A percentile compares a stretch with the other conserved stretches of the same genome.
phyloP scores from a whole-genome alignment of 2,329 filamentous ascomycete genomes.

The Beauveria sp. region DNA sequence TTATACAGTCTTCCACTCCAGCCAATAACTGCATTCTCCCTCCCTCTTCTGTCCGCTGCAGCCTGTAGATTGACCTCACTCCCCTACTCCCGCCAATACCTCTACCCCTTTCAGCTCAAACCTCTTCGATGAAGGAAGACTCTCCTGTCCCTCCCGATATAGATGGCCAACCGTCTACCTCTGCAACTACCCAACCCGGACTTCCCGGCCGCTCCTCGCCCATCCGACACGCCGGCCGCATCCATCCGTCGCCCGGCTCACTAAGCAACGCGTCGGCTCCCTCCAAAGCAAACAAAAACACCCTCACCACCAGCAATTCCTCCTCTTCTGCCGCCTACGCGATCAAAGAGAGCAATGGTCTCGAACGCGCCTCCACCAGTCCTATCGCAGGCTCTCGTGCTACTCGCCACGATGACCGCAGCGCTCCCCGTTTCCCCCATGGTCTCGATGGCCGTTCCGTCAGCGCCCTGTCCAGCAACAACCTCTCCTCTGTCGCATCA shows the following conservation, averaged over 20 bases:
- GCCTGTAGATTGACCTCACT: not conserved
- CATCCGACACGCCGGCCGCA: conserved; percentile 22
- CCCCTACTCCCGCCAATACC: not conserved
- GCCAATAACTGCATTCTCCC: not conserved
- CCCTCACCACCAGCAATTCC: conserved; percentile 12
- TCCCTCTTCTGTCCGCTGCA: not conserved
- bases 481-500: conserved; percentile 33
- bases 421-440: conserved; percentile 15
- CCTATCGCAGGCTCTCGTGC: conserved; percentile 13
- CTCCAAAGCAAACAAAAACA: conserved; percentile 22
- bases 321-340: conserved; percentile 10
- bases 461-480: conserved; percentile 19
- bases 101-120: not conserved
- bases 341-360: conserved; percentile 11
- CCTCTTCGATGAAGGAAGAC: conserved; percentile 56
- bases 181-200: conserved; percentile 47
- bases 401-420: conserved; percentile 14
- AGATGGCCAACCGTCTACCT: conserved; percentile 48
- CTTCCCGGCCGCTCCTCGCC: conserved; percentile 27
- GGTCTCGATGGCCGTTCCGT: conserved; percentile 18
- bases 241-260: conserved; percentile 25
- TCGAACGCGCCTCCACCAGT: conserved; percentile 15
- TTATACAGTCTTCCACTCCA: not conserved
- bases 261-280: conserved; percentile 14
- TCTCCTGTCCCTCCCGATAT: conserved; percentile 44